Percentiles rank a stretch among this genome's conserved stretches.
Conservation (phyloP, 1,284 basidiomycete species). For the Puccinia hordei region DNA sequence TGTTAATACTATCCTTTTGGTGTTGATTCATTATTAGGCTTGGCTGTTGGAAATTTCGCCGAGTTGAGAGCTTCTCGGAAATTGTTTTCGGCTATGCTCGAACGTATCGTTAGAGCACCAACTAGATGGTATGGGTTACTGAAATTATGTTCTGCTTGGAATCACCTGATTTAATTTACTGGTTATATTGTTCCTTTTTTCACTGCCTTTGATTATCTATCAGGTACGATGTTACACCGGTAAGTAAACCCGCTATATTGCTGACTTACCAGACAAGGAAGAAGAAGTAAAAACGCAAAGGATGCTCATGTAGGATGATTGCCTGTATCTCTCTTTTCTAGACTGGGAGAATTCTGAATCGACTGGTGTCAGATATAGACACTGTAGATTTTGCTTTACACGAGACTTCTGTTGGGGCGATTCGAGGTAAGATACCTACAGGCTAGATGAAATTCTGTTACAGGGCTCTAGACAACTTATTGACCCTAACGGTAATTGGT, state of each 20-base stretch:
- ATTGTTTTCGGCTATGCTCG: slow-evolving; percentile 58
- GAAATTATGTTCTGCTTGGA: background rate
- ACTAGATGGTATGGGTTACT: slow-evolving; percentile 39
- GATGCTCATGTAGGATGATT: background rate
- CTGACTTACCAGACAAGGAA: background rate
- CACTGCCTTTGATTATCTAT: background rate
- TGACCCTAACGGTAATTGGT: background rate
- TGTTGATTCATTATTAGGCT: background rate
- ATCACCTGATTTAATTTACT: too few relatives aligned
- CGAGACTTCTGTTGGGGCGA: slow-evolving; percentile 65
- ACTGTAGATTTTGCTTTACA: slow-evolving; percentile 49
- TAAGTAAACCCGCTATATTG: background rate
- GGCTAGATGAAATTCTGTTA: background rate
- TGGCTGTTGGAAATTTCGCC: slow-evolving; percentile 41
- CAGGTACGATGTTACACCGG: slow-evolving; percentile 50
- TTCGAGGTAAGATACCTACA: slow-evolving; percentile 58
- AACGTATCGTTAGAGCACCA: slow-evolving; percentile 61
- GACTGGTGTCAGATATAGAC: slow-evolving; percentile 50
- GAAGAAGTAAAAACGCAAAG: too few relatives aligned
- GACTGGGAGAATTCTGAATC: slow-evolving; percentile 50
- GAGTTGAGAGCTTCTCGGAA: slow-evolving; percentile 43
- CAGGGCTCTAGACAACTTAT: background rate
- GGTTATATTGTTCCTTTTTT: background rate
- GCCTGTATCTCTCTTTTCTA: background rate
- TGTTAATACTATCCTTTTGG: too few relatives aligned